phyloP scores from a whole-genome alignment of 2,329 filamentous ascomycete species.

The Calonectria leucothoes region DNA sequence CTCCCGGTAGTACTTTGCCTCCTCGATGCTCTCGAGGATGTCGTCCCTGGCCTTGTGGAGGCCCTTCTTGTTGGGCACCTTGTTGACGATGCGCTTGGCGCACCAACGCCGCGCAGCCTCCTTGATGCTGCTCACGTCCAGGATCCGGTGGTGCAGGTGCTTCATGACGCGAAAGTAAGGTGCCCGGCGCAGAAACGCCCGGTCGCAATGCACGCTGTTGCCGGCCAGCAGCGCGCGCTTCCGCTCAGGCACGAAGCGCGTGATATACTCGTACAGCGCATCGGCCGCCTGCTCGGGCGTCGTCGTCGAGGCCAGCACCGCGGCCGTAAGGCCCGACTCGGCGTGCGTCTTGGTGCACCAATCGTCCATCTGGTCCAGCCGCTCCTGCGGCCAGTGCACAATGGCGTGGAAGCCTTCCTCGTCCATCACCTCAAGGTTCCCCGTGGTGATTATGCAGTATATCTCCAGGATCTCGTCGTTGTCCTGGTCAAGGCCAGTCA shows the following conservation, averaged over 20 bases:
- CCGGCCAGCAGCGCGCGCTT: slow-evolving; percentile 83
- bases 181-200: slow-evolving; percentile 78
- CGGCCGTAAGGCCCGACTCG: slow-evolving; percentile 82
- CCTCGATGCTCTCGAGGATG: slow-evolving; percentile 94
- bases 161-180: slow-evolving; percentile 81
- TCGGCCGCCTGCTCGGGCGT: slow-evolving; percentile 79
- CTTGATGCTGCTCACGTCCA: slow-evolving; percentile 94
- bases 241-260: slow-evolving; percentile 73
- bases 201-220: slow-evolving; percentile 93
- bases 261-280: slow-evolving; percentile 82
- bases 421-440: slow-evolving; percentile 81
- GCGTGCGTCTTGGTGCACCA: slow-evolving; percentile 90
- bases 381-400: slow-evolving; percentile 77
- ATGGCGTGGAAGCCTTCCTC: slow-evolving; percentile 81
- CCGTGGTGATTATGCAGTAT: slow-evolving; percentile 90
- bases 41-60: slow-evolving; percentile 88
- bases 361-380: slow-evolving; percentile 83
- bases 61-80: slow-evolving; percentile 78
- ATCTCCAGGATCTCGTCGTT: slow-evolving; percentile 90
- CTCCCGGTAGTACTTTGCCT: slow-evolving; percentile 85
- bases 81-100: slow-evolving; percentile 55
- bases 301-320: slow-evolving; percentile 78
- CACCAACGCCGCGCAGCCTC: slow-evolving; percentile 90
- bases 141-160: slow-evolving; percentile 87
- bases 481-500: slow-evolving; percentile 80